Evolutionary conservation across 116 monocot genomes (phyloP).

Genomic region (Posidonia oceanica): DNA sequence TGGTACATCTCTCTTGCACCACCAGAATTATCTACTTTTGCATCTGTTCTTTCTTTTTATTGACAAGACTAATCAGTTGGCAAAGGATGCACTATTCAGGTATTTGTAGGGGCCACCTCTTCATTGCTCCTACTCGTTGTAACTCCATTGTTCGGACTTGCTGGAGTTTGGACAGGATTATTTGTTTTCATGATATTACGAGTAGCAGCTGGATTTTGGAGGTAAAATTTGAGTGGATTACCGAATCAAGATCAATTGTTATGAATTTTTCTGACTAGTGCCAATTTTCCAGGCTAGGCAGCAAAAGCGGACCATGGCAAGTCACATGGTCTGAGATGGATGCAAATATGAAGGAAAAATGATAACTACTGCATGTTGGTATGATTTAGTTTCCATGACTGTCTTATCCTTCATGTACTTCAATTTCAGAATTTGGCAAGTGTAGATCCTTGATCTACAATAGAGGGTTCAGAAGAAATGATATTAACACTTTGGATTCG

Average conservation of each 20-base stretch:
- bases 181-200: conserved; percentile 84
- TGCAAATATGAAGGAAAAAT: neutral
- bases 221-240: conserved; percentile 26
- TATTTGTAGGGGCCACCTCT: conserved; percentile 48
- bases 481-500: neutral
- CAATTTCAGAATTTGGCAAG: too few species aligned
- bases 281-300: conserved; percentile 51
- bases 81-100: conserved; percentile 21
- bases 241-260: neutral
- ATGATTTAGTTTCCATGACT: neutral
- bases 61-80: neutral
- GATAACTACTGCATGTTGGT: neutral
- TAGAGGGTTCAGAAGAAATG: neutral
- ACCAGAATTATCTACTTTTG: neutral
- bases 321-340: conserved; percentile 41
- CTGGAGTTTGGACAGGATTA: conserved; percentile 81
- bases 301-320: conserved; percentile 78
- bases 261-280: neutral
- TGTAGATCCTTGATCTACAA: neutral
- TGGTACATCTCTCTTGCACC: conserved; percentile 19
- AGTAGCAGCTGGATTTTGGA: conserved; percentile 67
- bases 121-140: conserved; percentile 42
- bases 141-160: conserved; percentile 57
- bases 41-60: neutral
- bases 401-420: too few species aligned